Evolutionary conservation across 768 basidiomycete species (phyloP), one percentile per base, ranked within the genome.

Genomic region (Rhodotorula babjevae): DNA sequence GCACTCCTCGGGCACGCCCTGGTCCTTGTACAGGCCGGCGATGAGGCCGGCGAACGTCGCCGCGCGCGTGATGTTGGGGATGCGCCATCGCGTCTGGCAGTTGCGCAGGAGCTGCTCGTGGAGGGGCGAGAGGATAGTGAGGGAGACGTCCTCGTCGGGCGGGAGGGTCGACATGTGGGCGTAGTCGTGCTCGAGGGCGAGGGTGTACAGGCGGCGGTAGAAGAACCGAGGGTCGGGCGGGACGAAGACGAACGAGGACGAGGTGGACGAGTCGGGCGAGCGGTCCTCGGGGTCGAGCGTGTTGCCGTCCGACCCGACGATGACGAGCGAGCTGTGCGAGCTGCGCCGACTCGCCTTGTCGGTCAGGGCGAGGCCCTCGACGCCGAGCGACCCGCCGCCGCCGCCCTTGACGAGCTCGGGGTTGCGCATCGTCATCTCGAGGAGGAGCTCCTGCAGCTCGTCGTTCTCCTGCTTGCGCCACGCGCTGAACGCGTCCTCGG

Each of bases 111-210:
- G 83, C 68, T 90, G 89, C 55, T 92, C 84, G 79, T 97, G 92
- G 19, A 85, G 80, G 2, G 85, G 79, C 8, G 92, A 92, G 27
- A 99, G 82, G 68, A 99, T 97, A 14, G 92, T 91, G 50, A 98
- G 83, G 0, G 93, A 91, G 25, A 99, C 95, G 82, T 98, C 93
- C 76, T 97, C 92, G 76, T 92, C 90, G 68, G 90, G 90, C 10
- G 91, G 90, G n/a, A 97, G 89, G 59, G 89, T 89, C 61, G 90
- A 84, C 90, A 99, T 92, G 50, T 88, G 86, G 78, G 92, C 91
- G 69, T 98, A 83, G 80, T 99, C 96, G 40, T 86, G 85, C 36
- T 88, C 84, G 59, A 99, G 86, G 79, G 93, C 93, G 66, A 86
- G 84, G 79, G 92, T 88, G 42, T 96, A 85, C 25, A 98, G 85